A percentile compares a stretch with the other conserved stretches of the same genome.
Evolutionary conservation across 1,139 yeast species (phyloP).

Genomic region (Saccharomyces hybrid): DNA sequence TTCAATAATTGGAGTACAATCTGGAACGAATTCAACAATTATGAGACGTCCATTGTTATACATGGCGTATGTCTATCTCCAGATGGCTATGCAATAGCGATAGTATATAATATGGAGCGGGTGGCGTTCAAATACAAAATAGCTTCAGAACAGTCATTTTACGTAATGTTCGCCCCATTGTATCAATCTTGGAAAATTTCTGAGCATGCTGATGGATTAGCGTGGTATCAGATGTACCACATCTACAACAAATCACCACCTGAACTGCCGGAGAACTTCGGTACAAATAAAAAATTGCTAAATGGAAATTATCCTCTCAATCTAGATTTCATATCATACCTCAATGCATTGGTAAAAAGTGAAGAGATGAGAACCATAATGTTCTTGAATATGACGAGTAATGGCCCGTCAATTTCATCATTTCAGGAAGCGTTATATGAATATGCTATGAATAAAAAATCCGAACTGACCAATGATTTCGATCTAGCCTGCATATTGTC

Average conservation of each 20-base stretch:
- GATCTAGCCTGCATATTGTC: conserved; percentile 30
- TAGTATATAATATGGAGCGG: conserved; percentile 32
- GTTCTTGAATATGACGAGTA: conserved; percentile 26
- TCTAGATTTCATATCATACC: conserved; percentile 21
- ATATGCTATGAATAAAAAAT: conserved; percentile 22
- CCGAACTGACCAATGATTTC: conserved; percentile 19
- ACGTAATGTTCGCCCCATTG: conserved; percentile 30
- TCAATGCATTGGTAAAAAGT: conserved; percentile 19
- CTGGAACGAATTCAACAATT: conserved; percentile 25
- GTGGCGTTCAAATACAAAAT: conserved; percentile 32
- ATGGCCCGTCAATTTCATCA: conserved; percentile 17
- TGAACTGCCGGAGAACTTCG: neutral
- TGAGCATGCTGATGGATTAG: conserved; percentile 28
- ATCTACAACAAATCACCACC: conserved; percentile 25
- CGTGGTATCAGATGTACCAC: conserved; percentile 34
- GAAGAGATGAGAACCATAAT: conserved; percentile 16
- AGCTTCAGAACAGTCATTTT: conserved; percentile 30
- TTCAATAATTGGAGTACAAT: conserved; percentile 26
- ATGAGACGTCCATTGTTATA: conserved; percentile 22
- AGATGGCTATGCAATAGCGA: conserved; percentile 31
- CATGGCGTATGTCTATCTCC: conserved; percentile 31
- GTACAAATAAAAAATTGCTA: neutral
- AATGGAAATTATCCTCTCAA: conserved; percentile 7
- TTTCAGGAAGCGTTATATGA: conserved; percentile 25
- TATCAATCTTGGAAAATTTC: conserved; percentile 22